Percentiles rank a stretch among this genome's conserved stretches.
Conservation (phyloP, 129 eudicot genomes). For the Saussurea involucrata region DNA sequence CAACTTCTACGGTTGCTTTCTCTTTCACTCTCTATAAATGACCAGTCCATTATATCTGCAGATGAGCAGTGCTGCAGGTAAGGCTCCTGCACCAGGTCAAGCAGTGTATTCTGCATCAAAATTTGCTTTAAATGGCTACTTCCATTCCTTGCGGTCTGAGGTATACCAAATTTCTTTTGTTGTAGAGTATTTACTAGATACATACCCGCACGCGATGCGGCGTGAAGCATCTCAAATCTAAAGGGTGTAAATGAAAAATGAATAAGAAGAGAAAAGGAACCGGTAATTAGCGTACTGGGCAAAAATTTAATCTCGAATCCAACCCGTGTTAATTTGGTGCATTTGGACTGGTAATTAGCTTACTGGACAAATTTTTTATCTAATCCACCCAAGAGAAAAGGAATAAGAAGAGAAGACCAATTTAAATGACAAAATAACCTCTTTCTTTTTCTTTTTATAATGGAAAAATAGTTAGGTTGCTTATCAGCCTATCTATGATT, state of each 20-base stretch:
- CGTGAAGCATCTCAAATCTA: no score
- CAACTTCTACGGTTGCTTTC: not conserved
- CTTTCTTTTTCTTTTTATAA: no score
- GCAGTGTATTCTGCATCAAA: conserved; percentile 92
- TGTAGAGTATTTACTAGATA: not conserved
- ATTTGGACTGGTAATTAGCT: not conserved
- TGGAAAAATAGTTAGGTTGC: no score
- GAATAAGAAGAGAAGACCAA: not conserved
- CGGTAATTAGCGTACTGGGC: no score
- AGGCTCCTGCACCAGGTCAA: conserved; percentile 95
- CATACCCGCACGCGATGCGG: no score
- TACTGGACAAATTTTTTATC: not conserved
- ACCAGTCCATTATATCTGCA: conserved; percentile 25
- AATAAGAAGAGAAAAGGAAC: no score
- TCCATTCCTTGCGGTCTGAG: conserved; percentile 92
- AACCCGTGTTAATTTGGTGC: not conserved
- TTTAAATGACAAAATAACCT: not conserved
- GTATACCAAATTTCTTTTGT: conserved; percentile 26
- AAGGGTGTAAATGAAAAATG: no score
- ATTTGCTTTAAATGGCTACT: conserved; percentile 89
- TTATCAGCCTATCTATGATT: no score
- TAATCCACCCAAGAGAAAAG: not conserved
- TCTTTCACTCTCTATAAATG: not conserved
- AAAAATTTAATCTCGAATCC: no score
- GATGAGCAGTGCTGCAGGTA: conserved; percentile 99